These are phyloP conservation scores for Daldinia childiae DNA, from an alignment of 495 filamentous ascomycete species.

Conservation along the genomic window DNA sequence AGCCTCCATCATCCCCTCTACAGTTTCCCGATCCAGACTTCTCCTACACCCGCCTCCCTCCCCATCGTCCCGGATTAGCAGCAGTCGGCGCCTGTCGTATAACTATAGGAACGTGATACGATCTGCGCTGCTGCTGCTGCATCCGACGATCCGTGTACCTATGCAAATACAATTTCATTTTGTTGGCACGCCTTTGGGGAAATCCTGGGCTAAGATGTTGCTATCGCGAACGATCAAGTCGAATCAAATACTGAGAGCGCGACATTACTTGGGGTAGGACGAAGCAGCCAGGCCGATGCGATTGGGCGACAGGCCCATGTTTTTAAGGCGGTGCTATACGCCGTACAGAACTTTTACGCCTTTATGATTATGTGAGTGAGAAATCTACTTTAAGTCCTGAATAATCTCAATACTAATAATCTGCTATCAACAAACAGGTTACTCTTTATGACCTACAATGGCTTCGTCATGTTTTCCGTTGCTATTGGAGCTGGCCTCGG, in stretches of 20 bases:
- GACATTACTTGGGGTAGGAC: slow-evolving; percentile 63
- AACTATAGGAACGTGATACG: slow-evolving; percentile 6
- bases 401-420: slow-evolving; percentile 5
- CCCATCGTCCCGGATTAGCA: slow-evolving; percentile 8
- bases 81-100: slow-evolving; percentile 22
- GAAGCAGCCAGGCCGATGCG: slow-evolving; percentile 53
- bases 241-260: slow-evolving; percentile 64
- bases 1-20: not conserved
- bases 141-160: slow-evolving; percentile 5
- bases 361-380: slow-evolving; percentile 97
- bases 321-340: slow-evolving; percentile 85
- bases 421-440: slow-evolving; percentile 66
- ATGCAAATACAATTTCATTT: slow-evolving; percentile 8
- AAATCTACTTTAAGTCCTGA: not conserved
- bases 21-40: not conserved
- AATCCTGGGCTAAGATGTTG: slow-evolving; percentile 42
- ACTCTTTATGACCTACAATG: slow-evolving; percentile 99
- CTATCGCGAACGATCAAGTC: slow-evolving; percentile 38
- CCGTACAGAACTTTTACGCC: slow-evolving; percentile 94
- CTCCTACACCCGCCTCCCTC: slow-evolving; percentile 3
- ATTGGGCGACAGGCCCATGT: slow-evolving; percentile 73
- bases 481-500: slow-evolving; percentile 89
- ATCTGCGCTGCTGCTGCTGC: slow-evolving; percentile 12
- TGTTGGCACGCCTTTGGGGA: slow-evolving; percentile 35
- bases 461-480: slow-evolving; percentile 93